Evolutionary conservation across 2,329 filamentous ascomycete genomes (phyloP).

Genomic region (Colletotrichum lini): DNA sequence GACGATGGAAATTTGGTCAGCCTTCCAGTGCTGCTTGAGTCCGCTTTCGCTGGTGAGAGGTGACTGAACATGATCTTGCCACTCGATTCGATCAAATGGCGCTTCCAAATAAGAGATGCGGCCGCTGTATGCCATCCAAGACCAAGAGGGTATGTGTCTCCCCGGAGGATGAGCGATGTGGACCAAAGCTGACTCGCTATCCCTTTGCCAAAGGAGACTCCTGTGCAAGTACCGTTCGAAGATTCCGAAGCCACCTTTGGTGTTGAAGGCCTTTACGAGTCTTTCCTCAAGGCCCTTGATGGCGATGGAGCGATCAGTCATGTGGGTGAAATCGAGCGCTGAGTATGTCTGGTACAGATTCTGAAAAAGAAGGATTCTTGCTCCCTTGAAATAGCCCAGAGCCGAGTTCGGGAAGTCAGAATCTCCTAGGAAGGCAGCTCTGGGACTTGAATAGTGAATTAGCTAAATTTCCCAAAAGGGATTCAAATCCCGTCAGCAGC

Average conservation of each 20-base stretch:
- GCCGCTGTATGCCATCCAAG: slow-evolving; percentile 10
- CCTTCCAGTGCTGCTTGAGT: background rate
- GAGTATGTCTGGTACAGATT: slow-evolving; percentile 2
- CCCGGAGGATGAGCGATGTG: background rate
- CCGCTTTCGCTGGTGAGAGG: slow-evolving; percentile 4
- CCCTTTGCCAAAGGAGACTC: slow-evolving; percentile 11
- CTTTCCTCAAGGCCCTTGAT: slow-evolving; percentile 12
- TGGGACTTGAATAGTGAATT: background rate
- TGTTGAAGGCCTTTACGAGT: background rate
- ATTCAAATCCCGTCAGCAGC: too few relatives aligned
- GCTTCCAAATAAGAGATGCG: slow-evolving; percentile 1
- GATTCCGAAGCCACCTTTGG: slow-evolving; percentile 12
- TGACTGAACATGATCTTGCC: background rate
- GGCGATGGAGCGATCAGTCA: slow-evolving; percentile 2
- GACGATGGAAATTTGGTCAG: background rate
- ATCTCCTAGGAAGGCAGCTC: slow-evolving; percentile 4
- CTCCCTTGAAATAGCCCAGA: slow-evolving; percentile 2
- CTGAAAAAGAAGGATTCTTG: background rate
- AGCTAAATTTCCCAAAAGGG: too few relatives aligned
- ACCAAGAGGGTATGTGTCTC: slow-evolving; percentile 2
- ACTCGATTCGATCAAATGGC: background rate
- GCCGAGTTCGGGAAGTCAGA: slow-evolving; percentile 3
- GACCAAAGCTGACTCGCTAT: background rate
- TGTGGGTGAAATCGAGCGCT: background rate
- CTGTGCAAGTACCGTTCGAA: slow-evolving; percentile 2